These are phyloP conservation scores for Gossypium laxum DNA, from an alignment of 441 rosid genomes.

Conservation along the genomic window DNA sequence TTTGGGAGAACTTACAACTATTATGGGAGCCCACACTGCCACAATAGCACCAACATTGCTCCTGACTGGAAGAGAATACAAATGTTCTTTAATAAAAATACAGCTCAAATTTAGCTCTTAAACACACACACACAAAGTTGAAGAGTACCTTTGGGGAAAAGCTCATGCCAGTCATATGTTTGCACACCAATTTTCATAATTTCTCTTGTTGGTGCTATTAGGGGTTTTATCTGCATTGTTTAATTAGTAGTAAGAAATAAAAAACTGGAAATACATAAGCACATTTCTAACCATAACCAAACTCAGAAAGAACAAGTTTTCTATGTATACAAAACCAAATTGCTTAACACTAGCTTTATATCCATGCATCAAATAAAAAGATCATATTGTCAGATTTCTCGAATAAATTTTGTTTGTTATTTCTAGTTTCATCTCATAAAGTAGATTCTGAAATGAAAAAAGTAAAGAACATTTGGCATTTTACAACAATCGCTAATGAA, in stretches of 20 bases:
- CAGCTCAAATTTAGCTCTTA: not conserved
- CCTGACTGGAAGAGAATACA: slow-evolving; percentile 44
- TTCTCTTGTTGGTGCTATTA: slow-evolving; percentile 70
- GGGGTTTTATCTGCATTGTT: slow-evolving; percentile 75
- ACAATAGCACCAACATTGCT: slow-evolving; percentile 84
- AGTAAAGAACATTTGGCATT: not conserved
- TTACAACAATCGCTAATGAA: not conserved
- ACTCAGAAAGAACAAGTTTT: not conserved
- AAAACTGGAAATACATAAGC: not conserved
- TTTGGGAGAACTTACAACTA: slow-evolving; percentile 56
- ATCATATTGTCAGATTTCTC: not conserved
- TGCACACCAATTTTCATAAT: slow-evolving; percentile 67
- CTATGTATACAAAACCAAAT: not conserved
- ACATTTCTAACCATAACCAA: not conserved
- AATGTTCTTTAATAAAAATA: slow-evolving; percentile 7
- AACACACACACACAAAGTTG: slow-evolving; percentile 3
- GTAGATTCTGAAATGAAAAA: not conserved
- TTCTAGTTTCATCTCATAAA: not conserved
- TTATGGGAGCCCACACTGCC: slow-evolving; percentile 96
- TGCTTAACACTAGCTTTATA: not conserved
- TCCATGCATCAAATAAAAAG: not conserved
- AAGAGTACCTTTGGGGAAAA: slow-evolving; percentile 68
- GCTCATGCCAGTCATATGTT: slow-evolving; percentile 78
- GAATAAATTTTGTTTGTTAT: not conserved
- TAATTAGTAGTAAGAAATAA: slow-evolving; percentile 3